Evolutionary conservation across 75 land plant species (phyloP).

Genomic region (Selaginella tamariscina): DNA sequence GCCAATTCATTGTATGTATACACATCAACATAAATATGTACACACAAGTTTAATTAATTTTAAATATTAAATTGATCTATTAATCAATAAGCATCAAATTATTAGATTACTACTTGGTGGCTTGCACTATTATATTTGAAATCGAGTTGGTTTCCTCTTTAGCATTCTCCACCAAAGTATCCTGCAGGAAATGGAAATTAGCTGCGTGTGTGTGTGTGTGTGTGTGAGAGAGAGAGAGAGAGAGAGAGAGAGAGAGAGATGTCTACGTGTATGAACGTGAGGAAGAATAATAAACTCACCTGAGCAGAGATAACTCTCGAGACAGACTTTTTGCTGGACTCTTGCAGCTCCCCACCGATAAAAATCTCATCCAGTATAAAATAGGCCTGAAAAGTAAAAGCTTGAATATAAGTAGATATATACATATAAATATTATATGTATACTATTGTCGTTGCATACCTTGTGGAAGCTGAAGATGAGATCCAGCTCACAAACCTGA

Average conservation of each 20-base stretch:
- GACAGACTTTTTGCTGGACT: slow-evolving; percentile 91
- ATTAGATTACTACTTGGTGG: slow-evolving; percentile 42
- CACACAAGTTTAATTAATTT: no score
- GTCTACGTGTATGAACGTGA: no score
- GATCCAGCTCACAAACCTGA: slow-evolving; percentile 86
- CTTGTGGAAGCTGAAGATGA: slow-evolving; percentile 93
- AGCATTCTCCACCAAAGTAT: slow-evolving; percentile 83
- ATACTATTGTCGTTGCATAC: slow-evolving; percentile 21
- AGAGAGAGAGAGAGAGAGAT: not conserved
- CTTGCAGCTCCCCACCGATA: slow-evolving; percentile 96
- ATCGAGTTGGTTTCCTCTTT: slow-evolving; percentile 82
- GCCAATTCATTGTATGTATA: no score
- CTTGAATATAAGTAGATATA: not conserved
- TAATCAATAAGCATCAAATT: no score
- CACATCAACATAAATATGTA: no score
- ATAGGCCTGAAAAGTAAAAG: slow-evolving; percentile 45
- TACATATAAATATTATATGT: no score
- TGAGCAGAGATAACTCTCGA: slow-evolving; percentile 90
- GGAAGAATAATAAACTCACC: slow-evolving; percentile 28
- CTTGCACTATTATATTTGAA: slow-evolving; percentile 92
- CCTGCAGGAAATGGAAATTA: slow-evolving; percentile 54
- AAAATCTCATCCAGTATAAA: no score
- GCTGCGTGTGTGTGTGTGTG: not conserved
- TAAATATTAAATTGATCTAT: no score
- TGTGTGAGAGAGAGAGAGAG: not conserved